Conservation (phyloP, 805 yeast species). For the Torulaspora maleeae region DNA sequence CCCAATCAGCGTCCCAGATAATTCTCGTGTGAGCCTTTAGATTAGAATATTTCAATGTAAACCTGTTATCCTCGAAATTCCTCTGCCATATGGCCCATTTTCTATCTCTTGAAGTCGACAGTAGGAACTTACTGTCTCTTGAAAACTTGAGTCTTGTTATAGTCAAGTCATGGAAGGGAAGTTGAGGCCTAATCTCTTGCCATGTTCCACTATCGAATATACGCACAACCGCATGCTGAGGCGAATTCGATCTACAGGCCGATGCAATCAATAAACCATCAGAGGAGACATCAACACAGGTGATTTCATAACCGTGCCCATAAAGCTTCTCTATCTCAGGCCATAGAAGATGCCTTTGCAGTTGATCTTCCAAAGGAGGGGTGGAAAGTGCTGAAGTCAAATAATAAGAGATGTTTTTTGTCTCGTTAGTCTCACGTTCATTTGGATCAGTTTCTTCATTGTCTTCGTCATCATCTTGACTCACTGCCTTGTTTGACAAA, state of each 20-base stretch:
- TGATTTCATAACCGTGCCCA: conserved; percentile 96
- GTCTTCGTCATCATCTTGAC: conserved; percentile 43
- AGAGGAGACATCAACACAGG: conserved; percentile 68
- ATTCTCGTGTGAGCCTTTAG: conserved; percentile 86
- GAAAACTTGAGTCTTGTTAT: conserved; percentile 80
- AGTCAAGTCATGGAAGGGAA: conserved; percentile 75
- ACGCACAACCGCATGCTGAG: conserved; percentile 80
- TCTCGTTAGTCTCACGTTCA: conserved; percentile 34
- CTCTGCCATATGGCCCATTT: conserved; percentile 71
- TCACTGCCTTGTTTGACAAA: conserved; percentile 81
- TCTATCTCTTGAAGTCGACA: conserved; percentile 87
- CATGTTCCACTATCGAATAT: conserved; percentile 59
- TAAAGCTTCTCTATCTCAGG: conserved; percentile 93
- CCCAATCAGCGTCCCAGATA: conserved; percentile 94
- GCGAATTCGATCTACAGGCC: conserved; percentile 84
- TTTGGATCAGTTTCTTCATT: conserved; percentile 37
- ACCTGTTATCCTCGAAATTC: conserved; percentile 36
- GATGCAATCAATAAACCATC: conserved; percentile 67
- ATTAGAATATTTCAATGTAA: conserved; percentile 39
- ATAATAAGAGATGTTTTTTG: conserved; percentile 42
- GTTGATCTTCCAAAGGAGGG: conserved; percentile 86
- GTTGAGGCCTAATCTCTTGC: conserved; percentile 53
- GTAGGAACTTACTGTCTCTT: conserved; percentile 54
- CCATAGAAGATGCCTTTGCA: conserved; percentile 88
- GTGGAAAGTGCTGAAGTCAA: conserved; percentile 42